Base-by-base conservation (phyloP, 768 basidiomycete genomes). In the Tylopilus vinaceipallidus region DNA sequence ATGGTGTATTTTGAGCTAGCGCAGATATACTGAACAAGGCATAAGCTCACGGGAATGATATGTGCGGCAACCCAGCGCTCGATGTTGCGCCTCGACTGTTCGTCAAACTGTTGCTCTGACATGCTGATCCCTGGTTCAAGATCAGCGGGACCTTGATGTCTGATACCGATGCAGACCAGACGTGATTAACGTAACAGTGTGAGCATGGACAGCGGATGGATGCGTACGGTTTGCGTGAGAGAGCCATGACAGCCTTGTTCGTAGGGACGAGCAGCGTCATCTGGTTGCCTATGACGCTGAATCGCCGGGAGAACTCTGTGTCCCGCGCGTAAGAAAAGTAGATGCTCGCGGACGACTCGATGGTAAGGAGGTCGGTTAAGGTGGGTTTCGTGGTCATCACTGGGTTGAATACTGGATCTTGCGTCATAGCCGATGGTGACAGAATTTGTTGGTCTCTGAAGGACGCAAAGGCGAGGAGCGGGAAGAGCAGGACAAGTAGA, bases 271-370 rank as follows among this genome's bases (percentile, higher is more conserved):
- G 75, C 10, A 95, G 45, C 0, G 91, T 91, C 47, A 72, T 66
- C 7, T 62, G 47, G 16, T 66, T 61, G 24, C 59, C 46, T 6
- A 35, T 37, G 14, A 63, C 58, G 20, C 44, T 54, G 42, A 92
- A 77, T 10, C 74, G 71, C 26, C 63, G 59, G 61, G 82, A 84
- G n/a, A 85, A 56, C 56, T 80, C 74, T 2, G 83, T 71, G 59
- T 91, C 89, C 6, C 89, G 77, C 4, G 88, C 86, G 63, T 92
- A 92, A 0, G 86, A 82, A 64, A 83, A 91, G 74, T 90, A 93
- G 44, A 93, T 92, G 34, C 88, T 91, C 9, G 81, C 79, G 0
- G 81, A 79, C 2, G 79, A 59, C 57, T 91, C 83, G 61, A 93
- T 82, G 11, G 90, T 91, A 57, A 93, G 78, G 35, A 89, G 70